phyloP scores from a whole-genome alignment of 1,284 basidiomycete genomes.

The Athelia psychrophila region DNA sequence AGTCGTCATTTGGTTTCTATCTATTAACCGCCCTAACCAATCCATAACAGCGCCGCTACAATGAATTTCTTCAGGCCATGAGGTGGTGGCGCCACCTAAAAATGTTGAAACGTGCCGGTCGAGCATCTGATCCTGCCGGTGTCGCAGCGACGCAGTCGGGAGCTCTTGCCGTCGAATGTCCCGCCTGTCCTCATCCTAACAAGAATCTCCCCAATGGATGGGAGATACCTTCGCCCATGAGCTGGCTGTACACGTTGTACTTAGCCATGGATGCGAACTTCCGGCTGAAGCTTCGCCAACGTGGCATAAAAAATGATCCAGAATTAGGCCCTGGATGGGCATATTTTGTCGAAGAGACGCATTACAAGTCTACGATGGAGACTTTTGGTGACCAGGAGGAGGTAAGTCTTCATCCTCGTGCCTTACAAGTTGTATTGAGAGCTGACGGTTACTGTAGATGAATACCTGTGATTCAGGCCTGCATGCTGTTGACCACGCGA shows the following conservation, averaged over 20 bases:
- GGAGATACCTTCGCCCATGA: conserved; percentile 18
- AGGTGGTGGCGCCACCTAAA: conserved; percentile 14
- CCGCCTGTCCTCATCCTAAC: conserved; percentile 24
- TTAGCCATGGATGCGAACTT: conserved; percentile 27
- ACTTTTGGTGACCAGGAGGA: conserved; percentile 9
- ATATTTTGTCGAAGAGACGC: conserved; percentile 18
- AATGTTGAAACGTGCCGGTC: conserved; percentile 10
- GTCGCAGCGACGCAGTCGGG: conserved; percentile 13
- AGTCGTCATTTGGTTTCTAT: conserved; percentile 3
- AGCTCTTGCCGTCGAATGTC: conserved; percentile 20
- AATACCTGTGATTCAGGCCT: not conserved
- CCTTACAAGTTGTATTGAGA: not conserved
- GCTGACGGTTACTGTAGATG: not conserved
- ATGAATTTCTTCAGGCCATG: conserved; percentile 13
- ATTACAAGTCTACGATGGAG: conserved; percentile 16
- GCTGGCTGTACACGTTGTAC: conserved; percentile 19
- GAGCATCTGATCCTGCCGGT: conserved; percentile 14
- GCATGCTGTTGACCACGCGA: conserved; percentile 2
- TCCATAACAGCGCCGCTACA: conserved; percentile 14
- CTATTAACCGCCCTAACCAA: no score
- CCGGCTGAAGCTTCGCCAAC: conserved; percentile 17
- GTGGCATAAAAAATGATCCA: conserved; percentile 16
- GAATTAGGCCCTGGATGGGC: conserved; percentile 18
- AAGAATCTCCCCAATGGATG: conserved; percentile 26
- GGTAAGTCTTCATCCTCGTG: no score